phyloP scores from a whole-genome alignment of 192 early-diverging fungal species.

The Podila horticola region DNA sequence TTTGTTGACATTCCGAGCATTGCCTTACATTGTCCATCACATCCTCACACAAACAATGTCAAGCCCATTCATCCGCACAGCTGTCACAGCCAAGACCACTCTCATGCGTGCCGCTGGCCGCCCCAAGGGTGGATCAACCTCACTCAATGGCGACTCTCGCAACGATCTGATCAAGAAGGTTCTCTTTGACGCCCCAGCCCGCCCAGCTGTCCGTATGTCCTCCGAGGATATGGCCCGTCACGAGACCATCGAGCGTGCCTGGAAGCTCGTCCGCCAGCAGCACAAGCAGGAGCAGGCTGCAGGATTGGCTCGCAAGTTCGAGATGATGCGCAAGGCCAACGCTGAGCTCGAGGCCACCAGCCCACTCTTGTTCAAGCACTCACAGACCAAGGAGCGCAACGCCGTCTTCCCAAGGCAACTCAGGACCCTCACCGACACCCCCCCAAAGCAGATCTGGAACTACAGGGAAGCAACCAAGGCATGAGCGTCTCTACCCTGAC shows the following conservation, averaged over 20 bases:
- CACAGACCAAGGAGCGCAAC: constrained; percentile 65
- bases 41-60: constrained; percentile 20
- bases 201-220: constrained; percentile 56
- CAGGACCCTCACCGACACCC: constrained; percentile 81
- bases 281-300: constrained; percentile 56
- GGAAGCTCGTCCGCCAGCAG: constrained; percentile 63
- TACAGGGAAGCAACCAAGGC: constrained; percentile 57
- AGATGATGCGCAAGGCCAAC: constrained; percentile 71
- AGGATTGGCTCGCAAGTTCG: constrained; percentile 66
- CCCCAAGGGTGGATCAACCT: constrained; percentile 25
- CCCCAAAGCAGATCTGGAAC: constrained; percentile 75
- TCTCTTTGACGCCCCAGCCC: constrained; percentile 65
- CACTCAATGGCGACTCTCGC: constrained; percentile 62
- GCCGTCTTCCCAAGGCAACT: constrained; percentile 75
- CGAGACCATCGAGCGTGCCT: constrained; percentile 78
- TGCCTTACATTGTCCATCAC: not conserved
- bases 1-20: too few species aligned
- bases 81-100: constrained; percentile 18
- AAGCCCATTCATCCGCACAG: constrained; percentile 37
- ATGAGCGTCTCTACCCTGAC: constrained; percentile 6
- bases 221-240: constrained; percentile 71
- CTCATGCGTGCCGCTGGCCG: constrained; percentile 40
- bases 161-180: constrained; percentile 79
- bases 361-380: constrained; percentile 68
- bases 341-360: constrained; percentile 70